Base-by-base conservation (phyloP, 345 rosid genomes). In the Sisymbrium irio region DNA sequence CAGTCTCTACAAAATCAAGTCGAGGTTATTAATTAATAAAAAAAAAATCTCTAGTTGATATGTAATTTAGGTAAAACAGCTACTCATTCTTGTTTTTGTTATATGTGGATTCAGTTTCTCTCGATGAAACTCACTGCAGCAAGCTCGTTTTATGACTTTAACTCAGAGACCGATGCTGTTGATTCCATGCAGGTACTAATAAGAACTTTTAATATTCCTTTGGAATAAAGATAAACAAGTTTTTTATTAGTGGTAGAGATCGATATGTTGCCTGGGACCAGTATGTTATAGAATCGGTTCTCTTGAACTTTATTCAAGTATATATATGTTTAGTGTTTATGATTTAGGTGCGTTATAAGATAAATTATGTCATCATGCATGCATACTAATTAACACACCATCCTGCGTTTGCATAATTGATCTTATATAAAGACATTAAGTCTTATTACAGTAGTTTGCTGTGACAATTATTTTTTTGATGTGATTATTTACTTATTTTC, bases 81-180 rank as follows among this genome's bases (percentile, higher is more conserved):
- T 20, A 74, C 37, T 45, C 27, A 49, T 19, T 32, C 20, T 18
- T 45, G 36, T 59, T 30, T 50, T 20, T 56, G 6, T 18, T 28
- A 12, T 27, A 42, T 33, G 46, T 68, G 64, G 37, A 50, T 60
- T 53, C 92, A 94, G 97, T 92, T 91, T 78, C 84, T 94, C 14
- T 94, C 97, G 0, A 87, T 91, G 97, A 89, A 91, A 75, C 91
- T 91, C 11, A 84, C 88, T 0, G 87, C 88, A 62, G 97, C 97
- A 71, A 88, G 95, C 81, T 76, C 83, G 41, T 87, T 69, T 47
- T 87, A 88, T 72, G 92, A 87, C 77, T 86, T 88, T 80, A 91
- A 85, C 64, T 80, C 91, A 33, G 94, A 87, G 74, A 57, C 87
- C 9, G 91, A 91, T 67, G 87, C 65, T 46, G 58, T 88, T 7